phyloP scores from a whole-genome alignment of 768 basidiomycete species.

The Tephrocybe rancida region DNA sequence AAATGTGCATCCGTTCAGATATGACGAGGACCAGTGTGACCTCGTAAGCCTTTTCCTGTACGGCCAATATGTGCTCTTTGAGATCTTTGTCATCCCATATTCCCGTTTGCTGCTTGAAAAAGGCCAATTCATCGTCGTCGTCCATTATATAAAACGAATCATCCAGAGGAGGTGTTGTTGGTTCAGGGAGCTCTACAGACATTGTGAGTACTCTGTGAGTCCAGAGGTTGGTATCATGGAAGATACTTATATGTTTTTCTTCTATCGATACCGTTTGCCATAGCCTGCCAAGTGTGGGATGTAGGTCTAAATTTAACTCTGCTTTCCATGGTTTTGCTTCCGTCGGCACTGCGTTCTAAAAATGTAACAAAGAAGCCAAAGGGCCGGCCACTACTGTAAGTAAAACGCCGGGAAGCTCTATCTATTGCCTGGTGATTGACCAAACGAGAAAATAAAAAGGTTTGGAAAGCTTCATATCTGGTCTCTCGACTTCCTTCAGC shows the following conservation, averaged over 20 bases:
- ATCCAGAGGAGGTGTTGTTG: slow-evolving; percentile 19
- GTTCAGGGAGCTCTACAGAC: neutral
- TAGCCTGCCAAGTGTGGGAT: too few species aligned
- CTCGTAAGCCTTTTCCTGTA: slow-evolving; percentile 37
- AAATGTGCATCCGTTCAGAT: neutral
- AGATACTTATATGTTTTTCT: too few species aligned
- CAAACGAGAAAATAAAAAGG: slow-evolving; percentile 20
- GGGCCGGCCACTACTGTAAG: too few species aligned
- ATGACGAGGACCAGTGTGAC: neutral
- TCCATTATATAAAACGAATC: slow-evolving; percentile 25
- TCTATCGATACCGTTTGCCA: too few species aligned
- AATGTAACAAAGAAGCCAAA: neutral
- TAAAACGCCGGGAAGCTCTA: neutral
- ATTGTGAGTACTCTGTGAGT: neutral
- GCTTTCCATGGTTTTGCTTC: neutral
- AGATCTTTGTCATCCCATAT: slow-evolving; percentile 37
- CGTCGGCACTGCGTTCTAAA: neutral
- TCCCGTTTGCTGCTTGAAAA: slow-evolving; percentile 37
- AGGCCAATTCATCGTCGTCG: slow-evolving; percentile 28
- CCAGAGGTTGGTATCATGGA: too few species aligned
- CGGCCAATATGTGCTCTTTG: slow-evolving; percentile 39
- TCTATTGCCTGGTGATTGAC: slow-evolving; percentile 25
- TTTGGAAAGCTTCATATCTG: slow-evolving; percentile 1
- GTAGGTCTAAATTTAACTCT: too few species aligned
- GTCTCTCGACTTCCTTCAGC: slow-evolving; percentile 20